Base-by-base conservation (phyloP, 495 filamentous ascomycete species). In the Terfezia boudieri region DNA sequence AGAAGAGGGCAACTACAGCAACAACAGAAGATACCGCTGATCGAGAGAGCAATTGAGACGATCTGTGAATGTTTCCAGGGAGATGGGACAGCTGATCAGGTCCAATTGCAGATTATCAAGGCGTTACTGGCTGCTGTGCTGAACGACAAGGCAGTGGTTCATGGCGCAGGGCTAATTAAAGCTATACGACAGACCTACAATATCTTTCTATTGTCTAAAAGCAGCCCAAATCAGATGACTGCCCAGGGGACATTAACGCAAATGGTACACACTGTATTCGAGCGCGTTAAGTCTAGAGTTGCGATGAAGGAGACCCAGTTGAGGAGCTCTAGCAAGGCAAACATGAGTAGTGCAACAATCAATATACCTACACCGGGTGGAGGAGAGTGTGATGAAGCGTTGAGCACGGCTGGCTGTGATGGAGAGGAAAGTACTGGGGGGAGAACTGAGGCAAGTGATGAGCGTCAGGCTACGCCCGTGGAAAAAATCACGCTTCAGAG, bases 61-160 rank as follows among this genome's bases (percentile, higher is more conserved):
- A 96, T 99, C 68, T 96, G 92, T 73, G 89, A 96, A 63, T 99
- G 92, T 65, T 99, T 96, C 60, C 86, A 95, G 60, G 88, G 90
- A 57, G 92, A 99, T 67, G 82, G 82, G 4, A 96, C 92, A 0
- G 79, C 80, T 10, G 75, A 81, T 52, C 86, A 94, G 60, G 81
- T 94, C 32, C 90, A 99, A 66, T 74, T 95, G 59, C 92, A 99
- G 68, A 99, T 99, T 60, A 84, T 99, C 64, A 94, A 95, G 69
- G 94, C 90, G 0, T 71, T 99, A 55, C 72, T 99, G 26, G 88
- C 92, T 17, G 92, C 92, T 2, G 89, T 99, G 8, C 67, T 96
- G 61, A 96, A 96, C 59, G 92, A 99, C 69, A 96, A 96, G 67
- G 88, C 94, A 49, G 83, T 99, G 48, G 92, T 99, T 2, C 92